These are phyloP conservation scores for Cordyceps cicadae DNA, from an alignment of 2,329 filamentous ascomycete species.

Conservation along the genomic window DNA sequence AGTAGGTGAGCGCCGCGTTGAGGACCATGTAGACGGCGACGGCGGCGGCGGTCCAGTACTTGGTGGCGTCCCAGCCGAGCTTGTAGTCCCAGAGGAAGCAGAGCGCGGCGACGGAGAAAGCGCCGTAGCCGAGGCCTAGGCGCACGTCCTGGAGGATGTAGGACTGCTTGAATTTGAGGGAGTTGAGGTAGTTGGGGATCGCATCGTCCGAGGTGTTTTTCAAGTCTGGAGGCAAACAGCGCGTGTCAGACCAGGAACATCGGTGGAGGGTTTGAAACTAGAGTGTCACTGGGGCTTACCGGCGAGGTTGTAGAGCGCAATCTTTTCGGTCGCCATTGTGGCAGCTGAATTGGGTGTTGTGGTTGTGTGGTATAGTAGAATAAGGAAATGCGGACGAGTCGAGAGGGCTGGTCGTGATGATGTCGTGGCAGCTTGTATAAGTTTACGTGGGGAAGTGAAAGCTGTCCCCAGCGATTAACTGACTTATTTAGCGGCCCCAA, in stretches of 20 bases:
- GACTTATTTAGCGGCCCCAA: too few species aligned
- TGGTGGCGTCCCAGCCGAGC: conserved; percentile 79
- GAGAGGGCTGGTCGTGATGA: background rate
- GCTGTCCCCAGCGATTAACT: conserved; percentile 7
- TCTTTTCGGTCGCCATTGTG: conserved; percentile 42
- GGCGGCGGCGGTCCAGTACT: conserved; percentile 69
- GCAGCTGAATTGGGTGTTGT: background rate
- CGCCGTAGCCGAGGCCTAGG: conserved; percentile 72
- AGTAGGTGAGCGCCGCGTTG: conserved; percentile 70
- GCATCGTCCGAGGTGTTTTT: conserved; percentile 97
- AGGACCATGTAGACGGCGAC: conserved; percentile 72
- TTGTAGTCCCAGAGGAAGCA: conserved; percentile 92
- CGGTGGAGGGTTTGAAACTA: background rate
- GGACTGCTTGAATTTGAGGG: conserved; percentile 74
- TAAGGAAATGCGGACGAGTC: background rate
- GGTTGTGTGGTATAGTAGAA: too few species aligned
- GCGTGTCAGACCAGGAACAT: background rate
- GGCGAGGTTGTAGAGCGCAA: conserved; percentile 59
- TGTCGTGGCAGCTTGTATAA: conserved; percentile 11
- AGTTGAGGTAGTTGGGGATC: conserved; percentile 86
- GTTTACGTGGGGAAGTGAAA: conserved; percentile 11
- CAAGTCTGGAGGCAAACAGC: conserved; percentile 54
- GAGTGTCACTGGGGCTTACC: conserved; percentile 32
- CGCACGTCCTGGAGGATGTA: conserved; percentile 76
- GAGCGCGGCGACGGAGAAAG: conserved; percentile 69